phyloP scores from a whole-genome alignment of 768 basidiomycete genomes.

The Collybia nuda region DNA sequence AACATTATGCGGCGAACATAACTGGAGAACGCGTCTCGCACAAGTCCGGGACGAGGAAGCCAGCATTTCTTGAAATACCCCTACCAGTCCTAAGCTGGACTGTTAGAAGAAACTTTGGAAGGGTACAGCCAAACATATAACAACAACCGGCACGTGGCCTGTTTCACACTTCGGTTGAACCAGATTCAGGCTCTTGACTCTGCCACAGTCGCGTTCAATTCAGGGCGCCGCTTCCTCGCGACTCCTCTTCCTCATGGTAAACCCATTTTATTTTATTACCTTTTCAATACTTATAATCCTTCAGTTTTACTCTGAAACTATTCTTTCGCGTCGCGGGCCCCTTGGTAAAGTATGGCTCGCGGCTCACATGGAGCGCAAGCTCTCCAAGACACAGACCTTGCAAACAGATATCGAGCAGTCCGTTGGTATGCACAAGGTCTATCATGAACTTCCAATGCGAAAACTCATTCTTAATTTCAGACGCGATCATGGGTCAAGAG shows the following conservation, averaged over 20 bases:
- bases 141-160: constrained; percentile 12
- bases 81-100: too few relatives aligned
- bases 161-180: constrained; percentile 16
- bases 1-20: constrained; percentile 11
- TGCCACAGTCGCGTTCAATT: constrained; percentile 23
- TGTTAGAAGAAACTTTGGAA: constrained; percentile 9
- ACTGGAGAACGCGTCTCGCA: not conserved
- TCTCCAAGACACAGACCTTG: constrained; percentile 92
- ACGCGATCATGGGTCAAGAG: constrained; percentile 93
- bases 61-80: not conserved
- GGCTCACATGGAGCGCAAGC: constrained; percentile 97
- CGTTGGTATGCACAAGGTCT: constrained; percentile 57
- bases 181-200: constrained; percentile 3
- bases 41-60: not conserved
- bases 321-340: constrained; percentile 90
- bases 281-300: constrained; percentile 7
- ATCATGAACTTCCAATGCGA: too few relatives aligned
- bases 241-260: constrained; percentile 26
- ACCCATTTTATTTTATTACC: not conserved
- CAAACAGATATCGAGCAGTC: constrained; percentile 95
- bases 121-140: constrained; percentile 10
- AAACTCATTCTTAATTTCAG: constrained; percentile 29
- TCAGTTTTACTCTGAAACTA: constrained; percentile 91
- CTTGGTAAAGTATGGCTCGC: constrained; percentile 98
- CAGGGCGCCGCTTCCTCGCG: constrained; percentile 7